Evolutionary conservation across 139 green algal species (phyloP).

Genomic region (Astrephomene gubernaculifera): DNA sequence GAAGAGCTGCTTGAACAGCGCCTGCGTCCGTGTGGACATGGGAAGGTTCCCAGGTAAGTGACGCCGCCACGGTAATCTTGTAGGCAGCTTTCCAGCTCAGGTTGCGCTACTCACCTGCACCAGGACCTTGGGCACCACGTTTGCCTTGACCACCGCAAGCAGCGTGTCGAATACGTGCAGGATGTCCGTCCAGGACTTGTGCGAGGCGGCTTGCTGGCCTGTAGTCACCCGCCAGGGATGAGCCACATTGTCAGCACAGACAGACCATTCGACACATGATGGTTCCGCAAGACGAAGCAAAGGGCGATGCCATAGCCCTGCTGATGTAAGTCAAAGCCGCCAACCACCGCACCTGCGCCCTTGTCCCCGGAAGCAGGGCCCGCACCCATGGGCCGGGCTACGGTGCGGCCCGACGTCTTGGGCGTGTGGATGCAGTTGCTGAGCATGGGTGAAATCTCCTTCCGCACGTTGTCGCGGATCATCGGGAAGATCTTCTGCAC

Average conservation of each 20-base stretch:
- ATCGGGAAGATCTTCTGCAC: conserved; percentile 99
- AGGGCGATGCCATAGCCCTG: no score
- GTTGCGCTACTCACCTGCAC: conserved; percentile 65
- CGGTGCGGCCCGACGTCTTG: conserved; percentile 33
- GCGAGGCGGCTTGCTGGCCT: conserved; percentile 50
- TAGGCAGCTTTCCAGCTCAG: not conserved
- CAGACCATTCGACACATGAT: no score
- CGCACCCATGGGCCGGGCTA: not conserved
- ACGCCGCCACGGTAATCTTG: not conserved
- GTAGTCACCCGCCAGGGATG: no score
- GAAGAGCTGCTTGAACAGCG: conserved; percentile 73
- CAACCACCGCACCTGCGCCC: not conserved
- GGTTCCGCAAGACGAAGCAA: not conserved
- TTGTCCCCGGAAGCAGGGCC: conserved; percentile 1
- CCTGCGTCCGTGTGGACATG: conserved; percentile 29
- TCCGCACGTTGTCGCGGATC: conserved; percentile 98
- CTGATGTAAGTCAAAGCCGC: not conserved
- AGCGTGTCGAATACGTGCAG: conserved; percentile 87
- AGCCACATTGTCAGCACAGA: no score
- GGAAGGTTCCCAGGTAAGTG: not conserved
- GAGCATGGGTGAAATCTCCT: conserved; percentile 90
- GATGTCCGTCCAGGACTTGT: conserved; percentile 90
- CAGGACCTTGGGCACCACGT: conserved; percentile 92
- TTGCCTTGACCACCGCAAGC: conserved; percentile 84
- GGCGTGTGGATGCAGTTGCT: conserved; percentile 89